phyloP scores from a whole-genome alignment of 139 green algal species.

The Ettlia oleoabundans region DNA sequence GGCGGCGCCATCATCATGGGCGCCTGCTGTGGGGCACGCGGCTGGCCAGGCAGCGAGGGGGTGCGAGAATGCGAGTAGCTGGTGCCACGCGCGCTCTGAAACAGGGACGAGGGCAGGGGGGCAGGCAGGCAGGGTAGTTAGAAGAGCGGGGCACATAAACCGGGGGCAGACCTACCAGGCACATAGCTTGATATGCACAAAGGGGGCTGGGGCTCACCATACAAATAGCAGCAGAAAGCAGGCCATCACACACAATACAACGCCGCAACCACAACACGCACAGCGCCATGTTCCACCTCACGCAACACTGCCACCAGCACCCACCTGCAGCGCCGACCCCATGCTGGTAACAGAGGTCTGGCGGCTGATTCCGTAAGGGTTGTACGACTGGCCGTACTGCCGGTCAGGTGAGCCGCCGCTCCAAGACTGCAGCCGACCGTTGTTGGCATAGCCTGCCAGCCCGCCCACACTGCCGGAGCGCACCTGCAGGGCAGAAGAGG shows the following conservation, averaged over 20 bases:
- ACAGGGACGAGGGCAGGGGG: background rate
- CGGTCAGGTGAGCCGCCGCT: constrained; percentile 19
- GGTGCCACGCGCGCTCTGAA: too few relatives aligned
- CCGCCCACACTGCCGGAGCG: constrained; percentile 23
- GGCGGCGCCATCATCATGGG: background rate
- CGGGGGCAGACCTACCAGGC: too few relatives aligned
- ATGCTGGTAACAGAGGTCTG: background rate
- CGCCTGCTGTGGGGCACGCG: background rate
- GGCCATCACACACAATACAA: too few relatives aligned
- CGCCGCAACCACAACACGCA: too few relatives aligned
- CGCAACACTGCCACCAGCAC: too few relatives aligned
- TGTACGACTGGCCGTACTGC: constrained; percentile 27
- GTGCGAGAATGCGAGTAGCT: background rate
- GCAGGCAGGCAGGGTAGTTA: background rate
- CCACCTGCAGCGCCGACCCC: constrained; percentile 15
- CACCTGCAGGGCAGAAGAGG: constrained; percentile 7
- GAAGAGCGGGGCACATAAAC: too few relatives aligned
- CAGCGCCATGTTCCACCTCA: too few relatives aligned
- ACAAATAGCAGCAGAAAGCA: too few relatives aligned
- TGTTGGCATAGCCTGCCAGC: constrained; percentile 18
- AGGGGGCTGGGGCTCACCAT: too few relatives aligned
- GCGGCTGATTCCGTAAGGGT: background rate
- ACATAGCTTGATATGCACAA: too few relatives aligned
- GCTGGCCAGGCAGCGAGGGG: background rate
- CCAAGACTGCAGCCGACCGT: constrained; percentile 36